phyloP scores from a whole-genome alignment of 306 rosid species.

The Phaseolus lunatus region DNA sequence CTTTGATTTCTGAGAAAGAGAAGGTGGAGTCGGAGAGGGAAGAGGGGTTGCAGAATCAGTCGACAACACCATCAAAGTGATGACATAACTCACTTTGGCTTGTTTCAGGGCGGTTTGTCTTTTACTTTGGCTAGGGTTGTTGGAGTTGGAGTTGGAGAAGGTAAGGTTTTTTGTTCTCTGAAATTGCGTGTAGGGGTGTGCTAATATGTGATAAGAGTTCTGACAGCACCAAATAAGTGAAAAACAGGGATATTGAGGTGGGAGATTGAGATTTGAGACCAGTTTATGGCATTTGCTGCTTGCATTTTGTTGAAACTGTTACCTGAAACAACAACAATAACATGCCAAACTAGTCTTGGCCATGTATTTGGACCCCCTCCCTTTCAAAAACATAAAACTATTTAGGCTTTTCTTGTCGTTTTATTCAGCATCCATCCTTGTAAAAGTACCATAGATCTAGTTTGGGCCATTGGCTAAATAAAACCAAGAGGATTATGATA shows the following conservation, averaged over 20 bases:
- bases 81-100: slow-evolving; percentile 7
- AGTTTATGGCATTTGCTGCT: slow-evolving; percentile 34
- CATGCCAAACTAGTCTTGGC: slow-evolving; percentile 36
- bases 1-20: slow-evolving; percentile 55
- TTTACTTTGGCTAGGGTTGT: slow-evolving; percentile 35
- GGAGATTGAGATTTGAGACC: slow-evolving; percentile 21
- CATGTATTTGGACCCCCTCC: slow-evolving; percentile 32
- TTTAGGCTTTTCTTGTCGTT: slow-evolving; percentile 43
- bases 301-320: slow-evolving; percentile 33
- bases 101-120: background rate
- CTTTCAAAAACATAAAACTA: background rate
- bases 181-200: slow-evolving; percentile 32
- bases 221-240: slow-evolving; percentile 28
- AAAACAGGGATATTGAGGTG: slow-evolving; percentile 25
- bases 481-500: background rate
- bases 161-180: slow-evolving; percentile 27
- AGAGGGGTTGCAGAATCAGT: slow-evolving; percentile 56
- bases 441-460: slow-evolving; percentile 12
- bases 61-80: slow-evolving; percentile 73
- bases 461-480: slow-evolving; percentile 38
- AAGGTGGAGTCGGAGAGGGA: slow-evolving; percentile 52
- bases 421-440: slow-evolving; percentile 6
- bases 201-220: background rate
- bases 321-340: slow-evolving; percentile 42
- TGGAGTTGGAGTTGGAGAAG: slow-evolving; percentile 33